phyloP scores from a whole-genome alignment of 257 asterid genomes.

The Solanum medicagineum region DNA sequence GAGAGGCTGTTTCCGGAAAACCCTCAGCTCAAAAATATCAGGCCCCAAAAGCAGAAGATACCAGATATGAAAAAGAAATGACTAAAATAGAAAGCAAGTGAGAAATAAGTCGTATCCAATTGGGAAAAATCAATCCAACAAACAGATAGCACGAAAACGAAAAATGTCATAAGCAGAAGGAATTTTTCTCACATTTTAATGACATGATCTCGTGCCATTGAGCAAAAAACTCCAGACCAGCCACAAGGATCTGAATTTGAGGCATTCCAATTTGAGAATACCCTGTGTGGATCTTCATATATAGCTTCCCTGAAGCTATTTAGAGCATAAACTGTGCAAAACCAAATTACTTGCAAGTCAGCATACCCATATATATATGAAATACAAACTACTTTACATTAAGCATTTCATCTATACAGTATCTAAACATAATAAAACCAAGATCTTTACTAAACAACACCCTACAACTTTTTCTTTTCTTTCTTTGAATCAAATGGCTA shows the following conservation, averaged over 20 bases:
- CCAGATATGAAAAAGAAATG: too few relatives aligned
- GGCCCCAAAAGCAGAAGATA: too few relatives aligned
- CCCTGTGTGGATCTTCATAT: conserved; percentile 65
- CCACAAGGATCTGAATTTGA: conserved; percentile 73
- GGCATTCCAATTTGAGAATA: conserved; percentile 74
- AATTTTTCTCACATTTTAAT: conserved; percentile 59
- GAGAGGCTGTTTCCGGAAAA: too few relatives aligned
- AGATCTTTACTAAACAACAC: conserved; percentile 8
- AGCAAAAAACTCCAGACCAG: conserved; percentile 72
- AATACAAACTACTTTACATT: neutral
- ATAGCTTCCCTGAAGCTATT: conserved; percentile 72
- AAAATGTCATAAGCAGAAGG: neutral
- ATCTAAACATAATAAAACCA: neutral
- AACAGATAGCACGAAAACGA: neutral
- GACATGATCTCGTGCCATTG: conserved; percentile 55
- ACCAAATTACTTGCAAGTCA: neutral
- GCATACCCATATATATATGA: neutral
- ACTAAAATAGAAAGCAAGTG: too few relatives aligned
- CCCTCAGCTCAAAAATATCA: too few relatives aligned
- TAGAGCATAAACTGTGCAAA: conserved; percentile 61
- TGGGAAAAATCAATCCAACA: neutral
- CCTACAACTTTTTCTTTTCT: neutral
- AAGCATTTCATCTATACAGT: neutral
- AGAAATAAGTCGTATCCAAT: neutral
- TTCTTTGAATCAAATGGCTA: neutral